A percentile compares a stretch with the other conserved stretches of the same genome.
These are phyloP conservation scores for Phytophthora pistaciae DNA, from an alignment of 352 stramenopile genomes.

Conservation along the genomic window DNA sequence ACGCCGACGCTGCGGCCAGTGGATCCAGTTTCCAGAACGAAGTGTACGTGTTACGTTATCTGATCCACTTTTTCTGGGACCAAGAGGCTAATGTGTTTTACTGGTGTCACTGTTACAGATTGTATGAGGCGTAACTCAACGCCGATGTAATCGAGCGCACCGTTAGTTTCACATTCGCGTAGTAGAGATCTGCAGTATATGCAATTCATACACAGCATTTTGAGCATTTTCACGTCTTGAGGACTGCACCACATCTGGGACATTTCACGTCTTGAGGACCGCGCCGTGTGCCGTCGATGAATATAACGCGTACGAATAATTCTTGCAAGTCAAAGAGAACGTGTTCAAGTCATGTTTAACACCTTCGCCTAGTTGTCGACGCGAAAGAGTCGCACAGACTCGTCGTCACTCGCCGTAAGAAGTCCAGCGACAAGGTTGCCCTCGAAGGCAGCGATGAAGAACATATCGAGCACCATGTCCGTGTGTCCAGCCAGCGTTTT, in stretches of 20 bases:
- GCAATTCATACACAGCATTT: constrained; percentile 48
- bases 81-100: constrained; percentile 11
- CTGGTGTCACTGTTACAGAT: constrained; percentile 47
- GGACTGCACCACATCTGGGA: background rate
- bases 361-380: constrained; percentile 54
- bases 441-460: constrained; percentile 65
- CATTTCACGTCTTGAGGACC: background rate
- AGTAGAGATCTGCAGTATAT: constrained; percentile 51
- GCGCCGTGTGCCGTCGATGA: background rate
- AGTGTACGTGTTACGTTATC: constrained; percentile 71
- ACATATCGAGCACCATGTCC: constrained; percentile 94
- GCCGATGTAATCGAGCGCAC: constrained; percentile 69
- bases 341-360: constrained; percentile 15
- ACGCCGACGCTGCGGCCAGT: constrained; percentile 86
- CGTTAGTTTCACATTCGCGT: constrained; percentile 55
- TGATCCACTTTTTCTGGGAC: background rate
- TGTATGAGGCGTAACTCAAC: constrained; percentile 86
- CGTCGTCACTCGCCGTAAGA: constrained; percentile 86
- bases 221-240: constrained; percentile 21
- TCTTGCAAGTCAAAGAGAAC: constrained; percentile 3
- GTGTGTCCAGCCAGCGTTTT: constrained; percentile 86
- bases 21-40: constrained; percentile 93
- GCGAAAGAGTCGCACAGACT: constrained; percentile 81
- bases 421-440: constrained; percentile 56
- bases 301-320: background rate